These are phyloP conservation scores for Salvia sclarea DNA, from an alignment of 305 asterid genomes.

Conservation along the genomic window DNA sequence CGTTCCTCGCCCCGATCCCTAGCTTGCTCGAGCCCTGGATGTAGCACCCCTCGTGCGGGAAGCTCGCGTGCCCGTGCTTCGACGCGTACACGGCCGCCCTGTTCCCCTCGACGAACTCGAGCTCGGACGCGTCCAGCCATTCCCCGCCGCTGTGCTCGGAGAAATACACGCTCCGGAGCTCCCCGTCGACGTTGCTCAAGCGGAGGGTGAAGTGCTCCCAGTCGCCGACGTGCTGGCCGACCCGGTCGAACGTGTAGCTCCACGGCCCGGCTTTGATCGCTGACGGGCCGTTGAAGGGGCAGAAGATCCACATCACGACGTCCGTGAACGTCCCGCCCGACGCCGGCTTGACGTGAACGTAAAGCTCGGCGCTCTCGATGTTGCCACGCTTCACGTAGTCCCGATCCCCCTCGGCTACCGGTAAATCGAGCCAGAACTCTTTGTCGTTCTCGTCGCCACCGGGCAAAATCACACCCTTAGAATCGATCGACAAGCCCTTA, in stretches of 20 bases:
- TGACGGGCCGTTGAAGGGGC: slow-evolving; percentile 88
- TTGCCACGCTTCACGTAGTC: slow-evolving; percentile 53
- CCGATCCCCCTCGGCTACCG: slow-evolving; percentile 37
- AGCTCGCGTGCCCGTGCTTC: slow-evolving; percentile 76
- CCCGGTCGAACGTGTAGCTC: slow-evolving; percentile 40
- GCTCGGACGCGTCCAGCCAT: slow-evolving; percentile 62
- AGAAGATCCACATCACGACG: slow-evolving; percentile 86
- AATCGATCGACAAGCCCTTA: slow-evolving; percentile 51
- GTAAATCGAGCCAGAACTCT: slow-evolving; percentile 72
- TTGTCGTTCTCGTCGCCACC: slow-evolving; percentile 71
- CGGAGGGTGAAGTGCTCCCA: slow-evolving; percentile 95
- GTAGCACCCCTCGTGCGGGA: slow-evolving; percentile 78
- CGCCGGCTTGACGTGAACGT: slow-evolving; percentile 84
- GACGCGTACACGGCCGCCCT: slow-evolving; percentile 75
- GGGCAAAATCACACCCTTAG: slow-evolving; percentile 64
- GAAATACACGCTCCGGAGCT: slow-evolving; percentile 65
- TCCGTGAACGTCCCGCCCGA: slow-evolving; percentile 80
- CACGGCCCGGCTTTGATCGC: slow-evolving; percentile 53
- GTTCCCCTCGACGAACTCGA: slow-evolving; percentile 76
- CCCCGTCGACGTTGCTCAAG: slow-evolving; percentile 78
- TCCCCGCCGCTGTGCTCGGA: slow-evolving; percentile 91
- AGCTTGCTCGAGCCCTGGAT: slow-evolving; percentile 64
- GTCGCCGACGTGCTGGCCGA: slow-evolving; percentile 87
- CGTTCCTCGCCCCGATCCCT: slow-evolving; percentile 69
- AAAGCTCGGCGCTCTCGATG: slow-evolving; percentile 64